Conservation (phyloP, 257 asterid species). For the Primulina tabacum region DNA sequence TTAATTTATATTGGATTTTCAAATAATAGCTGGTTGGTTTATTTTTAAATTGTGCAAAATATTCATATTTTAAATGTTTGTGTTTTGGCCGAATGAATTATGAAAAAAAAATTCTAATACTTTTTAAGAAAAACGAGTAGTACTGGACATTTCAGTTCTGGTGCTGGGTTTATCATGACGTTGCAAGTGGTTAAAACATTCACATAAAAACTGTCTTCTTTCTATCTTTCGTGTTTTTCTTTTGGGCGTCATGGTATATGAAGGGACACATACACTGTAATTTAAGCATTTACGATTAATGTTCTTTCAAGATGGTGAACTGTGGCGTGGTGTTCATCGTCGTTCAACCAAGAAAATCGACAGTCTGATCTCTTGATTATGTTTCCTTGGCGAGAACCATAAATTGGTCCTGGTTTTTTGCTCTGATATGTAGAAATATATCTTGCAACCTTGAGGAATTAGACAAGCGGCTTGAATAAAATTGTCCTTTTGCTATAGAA, state of each 20-base stretch:
- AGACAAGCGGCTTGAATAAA: not conserved
- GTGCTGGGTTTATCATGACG: not conserved
- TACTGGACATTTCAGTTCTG: not conserved
- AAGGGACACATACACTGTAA: no score
- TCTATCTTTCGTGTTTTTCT: no score
- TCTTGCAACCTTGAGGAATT: not conserved
- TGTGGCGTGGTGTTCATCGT: no score
- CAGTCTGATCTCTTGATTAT: not conserved
- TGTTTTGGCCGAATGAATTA: no score
- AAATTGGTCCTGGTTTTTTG: not conserved
- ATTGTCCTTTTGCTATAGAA: not conserved
- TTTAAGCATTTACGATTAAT: no score
- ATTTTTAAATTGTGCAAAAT: no score
- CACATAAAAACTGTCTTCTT: not conserved
- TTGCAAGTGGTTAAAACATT: not conserved
- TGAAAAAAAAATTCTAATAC: no score
- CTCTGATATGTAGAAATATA: not conserved
- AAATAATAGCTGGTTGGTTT: no score
- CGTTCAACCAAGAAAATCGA: not conserved
- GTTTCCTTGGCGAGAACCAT: not conserved
- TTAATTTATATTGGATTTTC: no score
- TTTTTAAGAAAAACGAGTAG: no score
- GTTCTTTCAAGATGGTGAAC: not conserved
- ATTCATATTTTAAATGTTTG: no score
- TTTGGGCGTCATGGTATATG: no score